phyloP scores from a whole-genome alignment of 1,284 basidiomycete genomes.

The Veloboletus limbatus region DNA sequence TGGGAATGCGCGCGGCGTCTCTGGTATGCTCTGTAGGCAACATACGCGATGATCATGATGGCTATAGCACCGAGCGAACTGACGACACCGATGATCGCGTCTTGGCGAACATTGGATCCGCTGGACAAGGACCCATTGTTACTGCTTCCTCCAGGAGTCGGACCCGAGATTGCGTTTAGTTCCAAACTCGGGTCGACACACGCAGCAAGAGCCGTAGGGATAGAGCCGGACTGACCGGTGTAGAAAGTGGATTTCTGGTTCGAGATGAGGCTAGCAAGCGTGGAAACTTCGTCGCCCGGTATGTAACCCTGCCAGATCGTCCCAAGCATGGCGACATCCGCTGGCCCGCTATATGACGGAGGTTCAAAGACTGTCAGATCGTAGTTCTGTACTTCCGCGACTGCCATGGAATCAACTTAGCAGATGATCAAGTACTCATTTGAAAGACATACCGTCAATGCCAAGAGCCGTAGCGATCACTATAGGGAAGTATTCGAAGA shows the following conservation, averaged over 20 bases:
- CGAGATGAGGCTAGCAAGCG: conserved; percentile 55
- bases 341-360: conserved; percentile 42
- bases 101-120: conserved; percentile 44
- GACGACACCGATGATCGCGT: conserved; percentile 81
- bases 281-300: conserved; percentile 44
- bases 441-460: conserved; percentile 40
- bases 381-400: conserved; percentile 47
- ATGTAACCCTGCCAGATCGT: conserved; percentile 66
- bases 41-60: conserved; percentile 60
- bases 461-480: conserved; percentile 50
- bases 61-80: conserved; percentile 71
- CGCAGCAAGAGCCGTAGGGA: conserved; percentile 48
- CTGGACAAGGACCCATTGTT: conserved; percentile 13
- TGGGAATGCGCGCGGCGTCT: conserved; percentile 61
- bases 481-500: conserved; percentile 58
- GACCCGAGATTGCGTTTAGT: conserved; percentile 45
- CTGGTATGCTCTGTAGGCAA: conserved; percentile 59
- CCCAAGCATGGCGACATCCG: conserved; percentile 46
- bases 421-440: conserved; percentile 13
- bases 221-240: conserved; percentile 38
- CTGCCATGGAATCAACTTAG: conserved; percentile 24
- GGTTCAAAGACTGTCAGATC: conserved; percentile 62
- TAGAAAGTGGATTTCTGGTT: conserved; percentile 60
- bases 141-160: conserved; percentile 30
- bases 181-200: conserved; percentile 60